phyloP scores from a whole-genome alignment of 257 asterid species.

The Thymus mandschuricus region DNA sequence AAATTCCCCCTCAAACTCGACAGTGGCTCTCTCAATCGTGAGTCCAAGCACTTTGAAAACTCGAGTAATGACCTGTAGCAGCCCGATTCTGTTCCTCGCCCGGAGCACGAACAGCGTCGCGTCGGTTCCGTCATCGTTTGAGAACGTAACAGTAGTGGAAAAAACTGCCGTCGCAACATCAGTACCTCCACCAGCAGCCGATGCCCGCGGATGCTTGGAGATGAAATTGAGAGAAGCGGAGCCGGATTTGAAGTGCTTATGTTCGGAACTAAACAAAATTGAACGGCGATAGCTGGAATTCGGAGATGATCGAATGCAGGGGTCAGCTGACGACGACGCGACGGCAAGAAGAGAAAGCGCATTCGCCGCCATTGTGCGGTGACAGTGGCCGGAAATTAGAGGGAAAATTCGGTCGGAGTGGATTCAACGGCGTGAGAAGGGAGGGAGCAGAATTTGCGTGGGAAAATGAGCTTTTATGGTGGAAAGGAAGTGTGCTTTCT shows the following conservation, averaged over 20 bases:
- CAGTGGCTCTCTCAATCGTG: conserved; percentile 39
- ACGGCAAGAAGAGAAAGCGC: conserved; percentile 33
- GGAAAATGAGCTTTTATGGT: background rate
- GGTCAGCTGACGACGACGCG: conserved; percentile 22
- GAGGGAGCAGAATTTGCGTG: conserved; percentile 9
- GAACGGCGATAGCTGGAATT: conserved; percentile 27
- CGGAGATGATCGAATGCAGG: conserved; percentile 18
- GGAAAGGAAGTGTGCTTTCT: background rate
- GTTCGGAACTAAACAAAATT: conserved; percentile 18
- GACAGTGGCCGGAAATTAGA: background rate
- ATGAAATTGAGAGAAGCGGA: conserved; percentile 14
- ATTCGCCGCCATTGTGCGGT: conserved; percentile 39
- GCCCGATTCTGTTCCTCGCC: conserved; percentile 49
- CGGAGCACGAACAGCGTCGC: conserved; percentile 43
- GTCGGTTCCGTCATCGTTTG: conserved; percentile 38
- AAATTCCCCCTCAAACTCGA: conserved; percentile 49
- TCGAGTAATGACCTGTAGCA: conserved; percentile 48
- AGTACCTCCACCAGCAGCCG: conserved; percentile 23
- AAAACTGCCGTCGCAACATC: conserved; percentile 20
- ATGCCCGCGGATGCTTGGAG: conserved; percentile 32
- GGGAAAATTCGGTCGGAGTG: background rate
- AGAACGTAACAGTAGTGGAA: conserved; percentile 32
- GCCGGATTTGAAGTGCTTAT: background rate
- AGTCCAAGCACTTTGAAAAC: conserved; percentile 50
- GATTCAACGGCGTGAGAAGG: conserved; percentile 3